A percentile compares a stretch with the other conserved stretches of the same genome.
These are phyloP conservation scores for Macrolepiota dolichaula DNA, from an alignment of 768 basidiomycete species.

Conservation along the genomic window DNA sequence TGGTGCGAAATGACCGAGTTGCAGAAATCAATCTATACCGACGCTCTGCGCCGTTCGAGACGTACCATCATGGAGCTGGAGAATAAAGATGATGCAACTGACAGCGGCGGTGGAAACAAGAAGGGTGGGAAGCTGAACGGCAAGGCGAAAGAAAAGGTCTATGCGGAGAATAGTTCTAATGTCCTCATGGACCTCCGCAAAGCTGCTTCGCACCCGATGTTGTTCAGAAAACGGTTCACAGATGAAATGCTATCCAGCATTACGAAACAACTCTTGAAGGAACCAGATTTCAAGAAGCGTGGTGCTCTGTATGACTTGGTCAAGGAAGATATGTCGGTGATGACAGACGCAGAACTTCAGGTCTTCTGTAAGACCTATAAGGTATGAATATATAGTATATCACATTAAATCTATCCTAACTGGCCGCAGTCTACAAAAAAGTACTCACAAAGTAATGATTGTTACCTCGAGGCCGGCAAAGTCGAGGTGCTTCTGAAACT, in stretches of 20 bases:
- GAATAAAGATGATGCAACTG: conserved; percentile 19
- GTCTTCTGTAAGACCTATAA: conserved; percentile 83
- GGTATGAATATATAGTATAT: conserved; percentile 38
- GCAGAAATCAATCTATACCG: conserved; percentile 81
- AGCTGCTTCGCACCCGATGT: conserved; percentile 93
- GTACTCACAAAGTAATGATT: conserved; percentile 68
- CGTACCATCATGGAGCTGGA: conserved; percentile 65
- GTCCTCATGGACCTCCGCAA: conserved; percentile 98
- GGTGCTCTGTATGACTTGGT: conserved; percentile 80
- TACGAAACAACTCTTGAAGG: conserved; percentile 81
- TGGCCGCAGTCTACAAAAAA: conserved; percentile 59
- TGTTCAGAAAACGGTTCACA: conserved; percentile 84
- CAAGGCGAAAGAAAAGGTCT: conserved; percentile 59
- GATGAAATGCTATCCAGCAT: conserved; percentile 73
- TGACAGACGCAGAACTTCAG: conserved; percentile 97
- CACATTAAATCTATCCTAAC: not conserved
- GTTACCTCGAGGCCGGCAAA: conserved; percentile 88
- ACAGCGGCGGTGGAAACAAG: conserved; percentile 22
- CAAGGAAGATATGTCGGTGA: conserved; percentile 96
- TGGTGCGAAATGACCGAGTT: conserved; percentile 90
- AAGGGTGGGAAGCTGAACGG: conserved; percentile 44
- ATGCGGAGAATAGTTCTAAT: conserved; percentile 82
- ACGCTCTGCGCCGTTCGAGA: conserved; percentile 80
- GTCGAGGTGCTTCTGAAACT: conserved; percentile 70
- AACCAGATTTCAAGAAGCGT: conserved; percentile 86